Evolutionary conservation across 805 yeast species (phyloP).

Genomic region (Vanderwaltozyma tropicalis): DNA sequence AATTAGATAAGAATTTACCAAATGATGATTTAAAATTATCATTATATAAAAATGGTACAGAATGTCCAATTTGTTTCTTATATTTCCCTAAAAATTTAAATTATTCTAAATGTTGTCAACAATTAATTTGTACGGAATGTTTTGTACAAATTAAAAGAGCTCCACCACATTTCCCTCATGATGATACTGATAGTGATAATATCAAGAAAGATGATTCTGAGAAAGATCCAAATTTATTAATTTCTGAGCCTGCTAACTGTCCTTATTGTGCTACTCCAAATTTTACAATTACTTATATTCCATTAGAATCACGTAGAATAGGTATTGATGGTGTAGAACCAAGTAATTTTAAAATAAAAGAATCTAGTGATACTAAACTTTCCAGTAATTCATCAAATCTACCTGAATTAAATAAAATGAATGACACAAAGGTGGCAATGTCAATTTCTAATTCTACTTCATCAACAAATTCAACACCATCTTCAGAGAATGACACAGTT

Average conservation of each 20-base stretch:
- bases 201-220: conserved; percentile 17
- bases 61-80: conserved; percentile 92
- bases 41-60: conserved; percentile 59
- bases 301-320: conserved; percentile 42
- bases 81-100: conserved; percentile 36
- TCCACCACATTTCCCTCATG: conserved; percentile 92
- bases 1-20: conserved; percentile 12
- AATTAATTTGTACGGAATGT: conserved; percentile 92
- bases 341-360: conserved; percentile 20
- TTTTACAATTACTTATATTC: conserved; percentile 76
- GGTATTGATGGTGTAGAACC: conserved; percentile 54
- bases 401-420: conserved; percentile 2
- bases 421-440: too few relatives aligned
- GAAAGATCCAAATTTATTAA: conserved; percentile 49
- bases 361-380: conserved; percentile 3
- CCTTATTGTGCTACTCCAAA: conserved; percentile 87
- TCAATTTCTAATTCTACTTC: background rate
- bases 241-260: conserved; percentile 82
- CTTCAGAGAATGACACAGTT: conserved; percentile 5
- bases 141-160: conserved; percentile 79
- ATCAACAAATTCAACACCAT: background rate
- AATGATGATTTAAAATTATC: conserved; percentile 37
- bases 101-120: conserved; percentile 77
- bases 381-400: too few relatives aligned
- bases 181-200: conserved; percentile 17